phyloP scores from a whole-genome alignment of 495 filamentous ascomycete genomes.

The Penicillium samsonianum region DNA sequence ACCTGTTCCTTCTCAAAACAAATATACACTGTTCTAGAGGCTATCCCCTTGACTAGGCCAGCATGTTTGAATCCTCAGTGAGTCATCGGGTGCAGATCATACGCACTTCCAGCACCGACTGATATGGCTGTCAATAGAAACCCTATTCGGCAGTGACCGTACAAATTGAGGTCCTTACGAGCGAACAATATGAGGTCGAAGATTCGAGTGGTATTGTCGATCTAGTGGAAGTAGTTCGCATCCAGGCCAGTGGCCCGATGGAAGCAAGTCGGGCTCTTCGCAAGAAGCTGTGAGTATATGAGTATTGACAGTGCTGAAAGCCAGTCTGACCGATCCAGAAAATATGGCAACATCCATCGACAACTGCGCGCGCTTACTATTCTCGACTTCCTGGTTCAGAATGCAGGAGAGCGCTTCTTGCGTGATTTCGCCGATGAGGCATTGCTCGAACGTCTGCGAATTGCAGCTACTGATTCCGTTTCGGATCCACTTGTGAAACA shows the following conservation, averaged over 20 bases:
- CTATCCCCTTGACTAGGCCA: slow-evolving; percentile 5
- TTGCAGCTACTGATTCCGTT: slow-evolving; percentile 80
- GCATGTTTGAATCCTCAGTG: slow-evolving; percentile 47
- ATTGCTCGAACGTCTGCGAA: slow-evolving; percentile 87
- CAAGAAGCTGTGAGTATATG: slow-evolving; percentile 79
- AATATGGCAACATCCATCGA: slow-evolving; percentile 91
- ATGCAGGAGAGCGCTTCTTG: slow-evolving; percentile 87
- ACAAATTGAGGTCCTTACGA: slow-evolving; percentile 87
- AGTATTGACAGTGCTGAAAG: slow-evolving; percentile 1
- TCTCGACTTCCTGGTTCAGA: slow-evolving; percentile 92
- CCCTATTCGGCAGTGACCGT: slow-evolving; percentile 94
- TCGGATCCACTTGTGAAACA: slow-evolving; percentile 83
- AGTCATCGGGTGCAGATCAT: slow-evolving; percentile 16
- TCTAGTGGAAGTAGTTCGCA: slow-evolving; percentile 87
- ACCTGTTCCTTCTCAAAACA: not conserved
- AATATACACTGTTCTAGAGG: not conserved
- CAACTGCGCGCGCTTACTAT: slow-evolving; percentile 89
- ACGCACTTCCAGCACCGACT: not conserved
- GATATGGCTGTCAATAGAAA: slow-evolving; percentile 55
- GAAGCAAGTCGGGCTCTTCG: slow-evolving; percentile 91
- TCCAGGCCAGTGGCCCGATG: slow-evolving; percentile 83
- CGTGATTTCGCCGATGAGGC: slow-evolving; percentile 85
- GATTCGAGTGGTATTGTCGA: slow-evolving; percentile 91
- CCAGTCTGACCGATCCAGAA: slow-evolving; percentile 50
- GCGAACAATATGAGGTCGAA: slow-evolving; percentile 85